Evolutionary conservation across 2,329 filamentous ascomycete genomes (phyloP).

Genomic region (Paraphaeosphaeria minitans): DNA sequence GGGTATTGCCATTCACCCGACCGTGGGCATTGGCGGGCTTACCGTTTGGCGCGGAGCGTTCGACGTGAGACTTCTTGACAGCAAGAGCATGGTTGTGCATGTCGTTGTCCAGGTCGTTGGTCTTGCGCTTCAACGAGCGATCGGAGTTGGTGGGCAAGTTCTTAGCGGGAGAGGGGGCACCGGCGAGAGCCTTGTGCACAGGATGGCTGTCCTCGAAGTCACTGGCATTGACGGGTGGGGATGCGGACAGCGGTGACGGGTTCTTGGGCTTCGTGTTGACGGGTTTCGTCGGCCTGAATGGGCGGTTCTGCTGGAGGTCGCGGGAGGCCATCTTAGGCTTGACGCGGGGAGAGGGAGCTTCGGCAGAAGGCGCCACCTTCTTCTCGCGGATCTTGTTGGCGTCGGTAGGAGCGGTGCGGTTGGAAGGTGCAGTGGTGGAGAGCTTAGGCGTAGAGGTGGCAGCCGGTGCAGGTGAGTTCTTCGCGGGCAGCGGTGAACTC

Average conservation of each 20-base stretch:
- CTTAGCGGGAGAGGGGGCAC: conserved; percentile 43
- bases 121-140: conserved; percentile 48
- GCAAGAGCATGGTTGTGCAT: conserved; percentile 44
- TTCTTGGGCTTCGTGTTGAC: conserved; percentile 62
- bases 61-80: conserved; percentile 40
- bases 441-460: conserved; percentile 25
- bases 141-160: conserved; percentile 38
- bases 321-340: conserved; percentile 38
- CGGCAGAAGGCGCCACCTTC: conserved; percentile 28
- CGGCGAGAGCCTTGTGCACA: conserved; percentile 45
- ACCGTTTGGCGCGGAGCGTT: conserved; percentile 35
- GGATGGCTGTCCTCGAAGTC: conserved; percentile 57
- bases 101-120: conserved; percentile 45
- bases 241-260: conserved; percentile 65
- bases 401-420: conserved; percentile 30
- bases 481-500: conserved; percentile 23
- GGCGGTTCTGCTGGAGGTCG: conserved; percentile 28
- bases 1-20: conserved; percentile 35
- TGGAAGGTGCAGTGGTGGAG: conserved; percentile 21
- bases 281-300: conserved; percentile 32
- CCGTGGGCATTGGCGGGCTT: conserved; percentile 38
- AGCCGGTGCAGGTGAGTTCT: conserved; percentile 13
- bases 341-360: conserved; percentile 30
- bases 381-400: conserved; percentile 35
- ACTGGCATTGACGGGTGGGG: conserved; percentile 65